Percentiles rank a stretch among this genome's conserved stretches.
phyloP scores from a whole-genome alignment of 2,329 filamentous ascomycete species.

The Dendrostoma leiphaemia region DNA sequence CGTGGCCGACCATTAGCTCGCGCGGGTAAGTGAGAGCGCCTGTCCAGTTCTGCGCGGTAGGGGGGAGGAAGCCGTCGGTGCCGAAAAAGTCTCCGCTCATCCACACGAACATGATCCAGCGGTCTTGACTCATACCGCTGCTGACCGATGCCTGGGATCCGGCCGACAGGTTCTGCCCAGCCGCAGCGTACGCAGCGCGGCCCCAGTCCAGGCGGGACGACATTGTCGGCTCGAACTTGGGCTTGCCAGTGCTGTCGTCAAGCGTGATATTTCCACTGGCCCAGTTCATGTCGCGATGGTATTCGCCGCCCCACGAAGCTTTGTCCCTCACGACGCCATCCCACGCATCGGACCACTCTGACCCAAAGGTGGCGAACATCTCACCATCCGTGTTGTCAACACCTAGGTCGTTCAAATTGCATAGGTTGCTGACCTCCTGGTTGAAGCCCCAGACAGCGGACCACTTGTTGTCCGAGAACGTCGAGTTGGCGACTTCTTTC shows the following conservation, averaged over 20 bases:
- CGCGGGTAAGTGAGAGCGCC: slow-evolving; percentile 40
- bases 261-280: slow-evolving; percentile 33
- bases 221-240: slow-evolving; percentile 39
- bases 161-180: slow-evolving; percentile 38
- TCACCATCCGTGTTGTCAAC: slow-evolving; percentile 38
- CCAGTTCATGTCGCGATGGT: too few species aligned
- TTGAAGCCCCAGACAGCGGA: slow-evolving; percentile 41
- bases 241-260: slow-evolving; percentile 22
- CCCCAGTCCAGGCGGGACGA: slow-evolving; percentile 40
- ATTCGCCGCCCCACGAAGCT: too few species aligned
- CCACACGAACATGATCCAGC: slow-evolving; percentile 41
- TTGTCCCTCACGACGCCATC: too few species aligned
- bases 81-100: slow-evolving; percentile 41
- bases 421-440: slow-evolving; percentile 43
- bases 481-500: slow-evolving; percentile 37
- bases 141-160: slow-evolving; percentile 34
- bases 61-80: slow-evolving; percentile 35
- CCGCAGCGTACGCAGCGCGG: slow-evolving; percentile 39
- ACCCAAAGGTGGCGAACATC: slow-evolving; percentile 38
- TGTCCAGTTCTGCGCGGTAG: slow-evolving; percentile 42
- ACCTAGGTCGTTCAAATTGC: slow-evolving; percentile 36
- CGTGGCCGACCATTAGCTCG: slow-evolving; percentile 38
- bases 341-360: slow-evolving; percentile 46
- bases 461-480: slow-evolving; percentile 33
- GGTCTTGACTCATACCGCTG: slow-evolving; percentile 37